A percentile compares a stretch with the other conserved stretches of the same genome.
Conservation (phyloP, 306 rosid species). For the Vigna angularis region DNA sequence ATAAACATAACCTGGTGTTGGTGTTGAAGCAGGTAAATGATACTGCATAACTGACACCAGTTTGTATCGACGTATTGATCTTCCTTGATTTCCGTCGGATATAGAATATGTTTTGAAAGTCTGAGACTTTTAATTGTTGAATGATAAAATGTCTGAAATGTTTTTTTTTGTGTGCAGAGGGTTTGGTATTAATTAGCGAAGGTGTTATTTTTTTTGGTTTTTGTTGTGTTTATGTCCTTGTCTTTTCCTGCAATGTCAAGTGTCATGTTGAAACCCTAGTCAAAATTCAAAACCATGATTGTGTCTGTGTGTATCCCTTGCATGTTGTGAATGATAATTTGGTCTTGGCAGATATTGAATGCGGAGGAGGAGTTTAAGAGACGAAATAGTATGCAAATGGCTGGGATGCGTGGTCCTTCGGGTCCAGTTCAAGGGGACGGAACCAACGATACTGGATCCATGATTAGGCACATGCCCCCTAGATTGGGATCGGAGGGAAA, state of each 20-base stretch:
- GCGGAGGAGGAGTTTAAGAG: slow-evolving; percentile 95
- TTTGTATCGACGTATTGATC: background rate
- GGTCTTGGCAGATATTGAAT: slow-evolving; percentile 71
- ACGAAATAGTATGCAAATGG: slow-evolving; percentile 64
- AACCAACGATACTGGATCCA: slow-evolving; percentile 70
- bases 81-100: background rate
- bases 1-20: slow-evolving; percentile 84
- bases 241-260: background rate
- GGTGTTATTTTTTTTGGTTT: background rate
- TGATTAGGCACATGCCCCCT: slow-evolving; percentile 58
- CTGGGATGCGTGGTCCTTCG: slow-evolving; percentile 53
- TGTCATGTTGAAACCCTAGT: too few species aligned
- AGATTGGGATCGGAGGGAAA: slow-evolving; percentile 70
- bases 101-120: background rate
- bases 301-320: background rate
- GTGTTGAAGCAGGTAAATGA: slow-evolving; percentile 85
- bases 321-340: background rate
- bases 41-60: background rate
- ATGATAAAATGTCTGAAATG: background rate
- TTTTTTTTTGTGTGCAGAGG: background rate
- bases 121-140: background rate
- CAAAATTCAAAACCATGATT: background rate
- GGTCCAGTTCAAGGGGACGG: slow-evolving; percentile 69
- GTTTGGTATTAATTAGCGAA: background rate
- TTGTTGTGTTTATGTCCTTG: background rate